Conservation (phyloP, 805 yeast genomes). For the Pichia ethanolica region DNA sequence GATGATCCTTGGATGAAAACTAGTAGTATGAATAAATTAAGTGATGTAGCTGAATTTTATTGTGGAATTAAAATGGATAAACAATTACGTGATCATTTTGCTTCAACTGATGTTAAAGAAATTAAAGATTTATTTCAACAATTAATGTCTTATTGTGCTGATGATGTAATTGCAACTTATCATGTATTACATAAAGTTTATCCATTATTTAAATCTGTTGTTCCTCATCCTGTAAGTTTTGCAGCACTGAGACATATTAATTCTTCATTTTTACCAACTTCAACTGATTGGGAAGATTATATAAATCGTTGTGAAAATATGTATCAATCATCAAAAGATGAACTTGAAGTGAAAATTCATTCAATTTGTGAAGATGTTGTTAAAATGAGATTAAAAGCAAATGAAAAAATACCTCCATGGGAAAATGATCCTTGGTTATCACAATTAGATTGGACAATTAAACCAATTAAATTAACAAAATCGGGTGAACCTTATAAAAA, state of each 20-base stretch:
- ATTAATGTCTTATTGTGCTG: conserved; percentile 75
- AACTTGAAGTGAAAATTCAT: conserved; percentile 52
- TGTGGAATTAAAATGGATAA: conserved; percentile 66
- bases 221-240: conserved; percentile 93
- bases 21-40: conserved; percentile 72
- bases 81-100: conserved; percentile 56
- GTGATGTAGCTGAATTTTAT: conserved; percentile 72
- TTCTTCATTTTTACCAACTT: conserved; percentile 71
- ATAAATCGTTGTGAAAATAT: conserved; percentile 58
- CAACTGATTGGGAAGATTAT: conserved; percentile 64
- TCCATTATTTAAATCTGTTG: conserved; percentile 56
- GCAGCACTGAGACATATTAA: conserved; percentile 76
- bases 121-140: conserved; percentile 50
- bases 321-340: conserved; percentile 50
- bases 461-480: conserved; percentile 54
- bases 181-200: conserved; percentile 58
- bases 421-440: conserved; percentile 78
- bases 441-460: conserved; percentile 82
- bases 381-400: conserved; percentile 25
- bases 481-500: conserved; percentile 60
- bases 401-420: conserved; percentile 35
- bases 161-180: conserved; percentile 73
- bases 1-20: conserved; percentile 82
- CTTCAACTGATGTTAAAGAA: conserved; percentile 43
- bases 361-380: conserved; percentile 56